Evolutionary conservation across 2,329 filamentous ascomycete genomes (phyloP).

Genomic region (Boeremia exigua): DNA sequence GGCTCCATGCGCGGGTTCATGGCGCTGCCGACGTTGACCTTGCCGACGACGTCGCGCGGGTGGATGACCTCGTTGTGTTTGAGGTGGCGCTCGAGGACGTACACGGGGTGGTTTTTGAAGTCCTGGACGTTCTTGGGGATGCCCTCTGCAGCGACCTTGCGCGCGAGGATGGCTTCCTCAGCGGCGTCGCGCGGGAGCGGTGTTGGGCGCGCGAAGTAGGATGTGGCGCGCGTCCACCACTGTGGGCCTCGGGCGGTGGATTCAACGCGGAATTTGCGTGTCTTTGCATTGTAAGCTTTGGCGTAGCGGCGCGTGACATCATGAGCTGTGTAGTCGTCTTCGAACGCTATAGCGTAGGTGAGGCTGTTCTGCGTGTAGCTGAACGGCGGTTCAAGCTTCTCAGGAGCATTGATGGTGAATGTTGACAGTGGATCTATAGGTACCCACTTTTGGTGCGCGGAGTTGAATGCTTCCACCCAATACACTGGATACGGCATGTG

Average conservation of each 20-base stretch:
- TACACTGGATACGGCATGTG: slow-evolving; percentile 84
- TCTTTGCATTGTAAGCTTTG: slow-evolving; percentile 90
- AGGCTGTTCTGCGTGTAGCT: slow-evolving; percentile 78
- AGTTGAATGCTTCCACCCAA: slow-evolving; percentile 92
- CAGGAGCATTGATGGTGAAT: slow-evolving; percentile 75
- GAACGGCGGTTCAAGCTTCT: slow-evolving; percentile 80
- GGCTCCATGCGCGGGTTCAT: slow-evolving; percentile 70
- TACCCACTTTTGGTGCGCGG: slow-evolving; percentile 89
- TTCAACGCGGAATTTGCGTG: slow-evolving; percentile 81
- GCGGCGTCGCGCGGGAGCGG: slow-evolving; percentile 75
- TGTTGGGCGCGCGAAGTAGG: slow-evolving; percentile 47
- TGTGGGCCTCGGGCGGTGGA: slow-evolving; percentile 59
- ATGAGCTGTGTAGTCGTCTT: slow-evolving; percentile 75
- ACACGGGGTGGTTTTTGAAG: slow-evolving; percentile 80
- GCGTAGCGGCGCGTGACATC: slow-evolving; percentile 90
- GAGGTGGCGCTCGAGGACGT: slow-evolving; percentile 83
- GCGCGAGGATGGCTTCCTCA: slow-evolving; percentile 77
- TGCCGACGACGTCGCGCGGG: slow-evolving; percentile 75
- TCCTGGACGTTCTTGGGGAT: slow-evolving; percentile 88
- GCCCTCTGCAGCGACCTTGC: slow-evolving; percentile 72
- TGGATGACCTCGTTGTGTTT: slow-evolving; percentile 82
- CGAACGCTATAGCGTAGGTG: slow-evolving; percentile 84
- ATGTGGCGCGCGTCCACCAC: slow-evolving; percentile 63
- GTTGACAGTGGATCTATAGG: slow-evolving; percentile 86
- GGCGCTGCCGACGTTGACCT: slow-evolving; percentile 70